Base-by-base conservation (phyloP, 1,284 basidiomycete genomes). In the Afroboletus lepidellus region DNA sequence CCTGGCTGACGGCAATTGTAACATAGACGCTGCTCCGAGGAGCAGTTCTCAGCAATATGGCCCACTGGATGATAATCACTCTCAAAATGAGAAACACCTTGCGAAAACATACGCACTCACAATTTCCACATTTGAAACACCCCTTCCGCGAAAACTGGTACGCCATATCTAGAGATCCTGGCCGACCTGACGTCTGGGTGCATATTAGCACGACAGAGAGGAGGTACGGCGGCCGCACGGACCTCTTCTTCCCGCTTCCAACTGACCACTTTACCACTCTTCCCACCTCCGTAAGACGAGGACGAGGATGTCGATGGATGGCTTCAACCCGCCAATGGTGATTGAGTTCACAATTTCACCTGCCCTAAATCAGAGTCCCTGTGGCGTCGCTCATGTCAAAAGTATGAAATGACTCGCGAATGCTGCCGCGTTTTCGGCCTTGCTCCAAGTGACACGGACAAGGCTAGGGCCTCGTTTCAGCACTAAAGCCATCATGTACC, bases 1-100 rank as follows among this genome's bases (percentile, higher is more conserved):
- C 92, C 92, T 15, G 91, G 89, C 70, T 90, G 86, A 61, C 87
- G 84, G 71, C 92, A 95, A 71, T 94, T 95, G 77, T 93, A 95
- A 76, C 92, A 95, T 55, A 95, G 81, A 60, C 91, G 84, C 69
- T 88, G 83, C 62, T 89, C 87, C 57, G 89, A 90, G 50, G 90
- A 81, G 71, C 92, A 95, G 65, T 87, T 88, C 76, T 92, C 92
- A 60, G 92, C 92, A 65, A 94, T 89, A 73, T 94, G 92, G 47
- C 91, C 92, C 66, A 94, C 91, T 90, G 50, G n/a, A 58, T 46
- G 51, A 50, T 54, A 52, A 59, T 57, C 56, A 53, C 39, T 43
- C 25, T 39, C 56, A 41, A 61, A 51, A 53, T 59, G 42, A 55
- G 54, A 58, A 48, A 57, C 47, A 57, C 44, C 49, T 57, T 46